Base-by-base conservation (phyloP, 257 asterid genomes). In the Coffea canephora region DNA sequence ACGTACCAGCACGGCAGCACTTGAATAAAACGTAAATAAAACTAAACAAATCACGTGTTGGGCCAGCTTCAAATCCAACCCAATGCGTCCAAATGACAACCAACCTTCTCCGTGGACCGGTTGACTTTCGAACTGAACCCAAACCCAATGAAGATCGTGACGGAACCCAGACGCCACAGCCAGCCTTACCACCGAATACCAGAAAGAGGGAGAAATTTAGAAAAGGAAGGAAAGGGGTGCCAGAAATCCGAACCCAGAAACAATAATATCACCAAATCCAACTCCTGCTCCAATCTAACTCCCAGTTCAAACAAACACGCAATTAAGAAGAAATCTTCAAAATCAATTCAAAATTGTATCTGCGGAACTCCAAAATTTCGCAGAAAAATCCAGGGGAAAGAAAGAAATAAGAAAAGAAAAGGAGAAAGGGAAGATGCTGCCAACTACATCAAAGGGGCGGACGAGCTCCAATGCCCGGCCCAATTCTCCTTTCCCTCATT, bases 371-470 rank as follows among this genome's bases (percentile, higher is more conserved):
- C 74, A 23, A 77, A 75, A 66, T 12, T 73, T 34, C 77, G 48
- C 76, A 6, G 81, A 31, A 46, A 78, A 74, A 34, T 15, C 41
- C 55, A 74, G 36, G 82, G 80, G 82, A 76, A 74, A 27, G 54
- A 27, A 2, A 39, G 49, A 41, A 69, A 34, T 12, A 3, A 61
- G 34, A 27, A 49, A 16, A 41, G n/a, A 75, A 49, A 52, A 71
- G 69, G 84, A 21, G 74, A 50, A 78, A 81, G 77, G 65, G 85
- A 84, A 85, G 85, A 93, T 92, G 99, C 85, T 93, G 85, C 99
- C 98, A 11, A 93, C 98, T 43, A 82, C 96, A 78, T 90, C 98
- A 21, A 95, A 89, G 89, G 90, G 89, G 83, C 93, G 97, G 64
- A 78, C 96, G 83, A 89, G 87, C 86, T 82, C 93, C 75, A 85